Percentiles rank a stretch among this genome's conserved stretches.
These are phyloP conservation scores for Saccharomycopsis amapae DNA, from an alignment of 805 yeast genomes.

Conservation along the genomic window DNA sequence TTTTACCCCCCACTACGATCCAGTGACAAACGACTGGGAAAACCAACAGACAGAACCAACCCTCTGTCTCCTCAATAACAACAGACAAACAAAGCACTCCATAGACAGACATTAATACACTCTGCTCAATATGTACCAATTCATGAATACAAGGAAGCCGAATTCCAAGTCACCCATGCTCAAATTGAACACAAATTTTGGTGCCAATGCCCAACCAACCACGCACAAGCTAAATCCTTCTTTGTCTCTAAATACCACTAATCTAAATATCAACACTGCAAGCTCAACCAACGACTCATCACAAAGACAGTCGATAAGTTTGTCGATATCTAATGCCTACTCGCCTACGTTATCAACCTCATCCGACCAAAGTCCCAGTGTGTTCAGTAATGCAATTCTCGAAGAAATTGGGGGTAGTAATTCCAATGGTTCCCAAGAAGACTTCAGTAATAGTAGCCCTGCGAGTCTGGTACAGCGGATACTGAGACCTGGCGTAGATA, in stretches of 20 bases:
- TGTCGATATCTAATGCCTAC: slow-evolving; percentile 20
- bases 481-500: slow-evolving; percentile 1
- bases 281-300: background rate
- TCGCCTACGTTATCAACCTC: slow-evolving; percentile 18
- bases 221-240: background rate
- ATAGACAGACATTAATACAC: no score
- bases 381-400: slow-evolving; percentile 20
- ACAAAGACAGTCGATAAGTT: slow-evolving; percentile 13
- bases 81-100: no score
- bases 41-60: no score
- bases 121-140: slow-evolving; percentile 3
- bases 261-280: no score
- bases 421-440: slow-evolving; percentile 10
- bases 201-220: background rate
- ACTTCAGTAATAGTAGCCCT: slow-evolving; percentile 2
- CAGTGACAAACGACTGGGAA: no score
- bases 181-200: slow-evolving; percentile 12
- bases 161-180: slow-evolving; percentile 9
- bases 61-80: no score
- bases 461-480: no score
- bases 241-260: slow-evolving; percentile 1
- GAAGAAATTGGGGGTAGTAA: slow-evolving; percentile 16
- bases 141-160: background rate
- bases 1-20: no score
- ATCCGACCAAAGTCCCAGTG: slow-evolving; percentile 19